Evolutionary conservation across 1,139 yeast species (phyloP), one percentile per base, ranked within the genome.

Genomic region (Lodderomyces oxycetoniae): DNA sequence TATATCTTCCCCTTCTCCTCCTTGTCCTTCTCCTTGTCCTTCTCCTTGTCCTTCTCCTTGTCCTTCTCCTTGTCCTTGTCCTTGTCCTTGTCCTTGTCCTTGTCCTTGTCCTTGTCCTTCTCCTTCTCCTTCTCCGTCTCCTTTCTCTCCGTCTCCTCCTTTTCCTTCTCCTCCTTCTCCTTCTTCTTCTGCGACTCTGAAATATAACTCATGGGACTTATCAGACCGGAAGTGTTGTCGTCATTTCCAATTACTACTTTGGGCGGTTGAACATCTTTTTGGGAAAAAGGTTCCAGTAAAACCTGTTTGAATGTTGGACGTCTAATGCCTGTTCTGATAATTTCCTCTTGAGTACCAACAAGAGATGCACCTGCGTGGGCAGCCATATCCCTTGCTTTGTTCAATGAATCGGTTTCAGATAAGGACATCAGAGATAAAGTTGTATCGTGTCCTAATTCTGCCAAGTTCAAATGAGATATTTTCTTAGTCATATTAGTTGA

Each of bases 401-500:
- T 32, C 16, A 25, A 33, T 26, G 36, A 23, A 13, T 39, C 31
- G 8, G 40, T 36, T 12, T 42, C 49, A 5, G 49, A 41, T 3
- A 43, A 19, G 4, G 48, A 37, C 3, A 35, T 14, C 7, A 6
- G 9, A 6, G 26, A 10, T 10, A 7, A n/a, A 4, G 46, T 32
- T 14, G 40, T 33, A 11, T 33, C 19, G 4, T 17, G 20, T 6
- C 22, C 48, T 43, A 67, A 47, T 27, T 67, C 73, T 1, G 63
- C 43, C 43, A 68, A 51, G 44, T 58, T 66, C 41, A 68, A 55
- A 46, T 68, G 71, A 4, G 73, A 66, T 21, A 69, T 68, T 34
- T 64, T 67, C 43, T 59, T 62, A 2, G 66, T 55, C 37, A 53
- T 52, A 14, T 46, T 40, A 17, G 50, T 38, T 10, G 19, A 33